These are phyloP conservation scores for Pseudoturritis turrita DNA, from an alignment of 345 rosid genomes.

Conservation along the genomic window DNA sequence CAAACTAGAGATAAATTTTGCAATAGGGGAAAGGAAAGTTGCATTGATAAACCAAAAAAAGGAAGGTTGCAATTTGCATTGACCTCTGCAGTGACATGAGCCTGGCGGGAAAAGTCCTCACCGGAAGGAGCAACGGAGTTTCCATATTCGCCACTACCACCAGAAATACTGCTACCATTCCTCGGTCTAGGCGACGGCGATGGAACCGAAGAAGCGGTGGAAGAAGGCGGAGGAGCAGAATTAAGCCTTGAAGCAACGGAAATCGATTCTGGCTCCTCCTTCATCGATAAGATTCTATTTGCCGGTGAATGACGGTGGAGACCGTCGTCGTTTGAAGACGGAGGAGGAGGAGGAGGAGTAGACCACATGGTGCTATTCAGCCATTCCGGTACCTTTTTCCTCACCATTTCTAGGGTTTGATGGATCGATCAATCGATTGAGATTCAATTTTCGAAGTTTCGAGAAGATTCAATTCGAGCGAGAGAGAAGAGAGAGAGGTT, in stretches of 20 bases:
- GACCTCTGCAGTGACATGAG: slow-evolving; percentile 82
- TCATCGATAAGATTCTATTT: slow-evolving; percentile 20
- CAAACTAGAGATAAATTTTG: background rate
- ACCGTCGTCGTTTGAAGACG: slow-evolving; percentile 38
- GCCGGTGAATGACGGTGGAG: slow-evolving; percentile 29
- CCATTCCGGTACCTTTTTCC: slow-evolving; percentile 96
- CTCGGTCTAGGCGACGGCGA: slow-evolving; percentile 38
- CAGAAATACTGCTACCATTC: slow-evolving; percentile 23
- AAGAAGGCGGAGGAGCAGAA: slow-evolving; percentile 32
- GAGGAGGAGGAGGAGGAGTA: slow-evolving; percentile 33
- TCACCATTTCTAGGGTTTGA: slow-evolving; percentile 49
- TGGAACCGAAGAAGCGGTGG: slow-evolving; percentile 32
- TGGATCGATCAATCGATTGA: slow-evolving; percentile 15
- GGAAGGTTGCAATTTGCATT: background rate
- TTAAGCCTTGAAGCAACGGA: slow-evolving; percentile 42
- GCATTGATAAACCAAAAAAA: background rate
- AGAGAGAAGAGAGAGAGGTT: slow-evolving; percentile 5
- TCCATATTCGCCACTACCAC: slow-evolving; percentile 38
- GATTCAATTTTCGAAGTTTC: background rate
- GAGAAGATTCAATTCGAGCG: background rate
- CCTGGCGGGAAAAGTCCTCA: slow-evolving; percentile 77
- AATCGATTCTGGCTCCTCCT: slow-evolving; percentile 38
- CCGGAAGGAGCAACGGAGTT: slow-evolving; percentile 38
- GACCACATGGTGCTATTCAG: slow-evolving; percentile 92
- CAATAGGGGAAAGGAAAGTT: background rate